Evolutionary conservation across 192 early-diverging fungal species (phyloP), one percentile per base, ranked within the genome.

Genomic region (Linnemannia schmuckeri): DNA sequence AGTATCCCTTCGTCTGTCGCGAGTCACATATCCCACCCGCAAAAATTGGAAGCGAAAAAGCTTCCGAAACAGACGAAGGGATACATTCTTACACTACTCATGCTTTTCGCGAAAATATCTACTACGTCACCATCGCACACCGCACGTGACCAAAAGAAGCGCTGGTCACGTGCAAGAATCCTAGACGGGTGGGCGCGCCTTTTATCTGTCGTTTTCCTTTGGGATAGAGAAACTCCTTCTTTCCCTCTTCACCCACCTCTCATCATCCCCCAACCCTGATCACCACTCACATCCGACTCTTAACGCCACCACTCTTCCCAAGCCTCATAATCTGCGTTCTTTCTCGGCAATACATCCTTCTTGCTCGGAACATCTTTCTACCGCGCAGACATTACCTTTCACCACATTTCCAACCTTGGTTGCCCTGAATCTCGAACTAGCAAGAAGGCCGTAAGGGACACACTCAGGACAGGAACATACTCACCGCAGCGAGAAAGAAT

Each of bases 391-490:
- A 66, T 66, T 33, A 10, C 61, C 18, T 37, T 27, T n/a, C 55
- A 27, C 52, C 55, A 33, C 61, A 35, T 33, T 52, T 66, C n/a
- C 3, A n/a, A 24, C 57, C 27, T 30, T 66, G 49, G n/a, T 66
- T 3, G 61, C 70, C 70, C 70, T 38, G 70, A 72, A 72, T 72
- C 70, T 72, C 17, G 9, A 42, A 41, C 40, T 72, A 42, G n/a
- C 70, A 20, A 41, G 18, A 30, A 42, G 35, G 38, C 13, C 35
- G n/a, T 17, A 41, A 42, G 33, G 22, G 8, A 42, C 38, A 41
- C 6, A 8, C 70, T 72, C 38, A 40, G 41, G 70, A 41, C 20
- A 72, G 35, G 70, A 72, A 72, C n/a, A 41, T 15, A 72, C 18
- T 3, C 6, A 66, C n/a, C 61, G 8, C 61, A 66, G 27, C 8